phyloP scores from a whole-genome alignment of 2,329 filamentous ascomycete species.

The Colletotrichum incanum region DNA sequence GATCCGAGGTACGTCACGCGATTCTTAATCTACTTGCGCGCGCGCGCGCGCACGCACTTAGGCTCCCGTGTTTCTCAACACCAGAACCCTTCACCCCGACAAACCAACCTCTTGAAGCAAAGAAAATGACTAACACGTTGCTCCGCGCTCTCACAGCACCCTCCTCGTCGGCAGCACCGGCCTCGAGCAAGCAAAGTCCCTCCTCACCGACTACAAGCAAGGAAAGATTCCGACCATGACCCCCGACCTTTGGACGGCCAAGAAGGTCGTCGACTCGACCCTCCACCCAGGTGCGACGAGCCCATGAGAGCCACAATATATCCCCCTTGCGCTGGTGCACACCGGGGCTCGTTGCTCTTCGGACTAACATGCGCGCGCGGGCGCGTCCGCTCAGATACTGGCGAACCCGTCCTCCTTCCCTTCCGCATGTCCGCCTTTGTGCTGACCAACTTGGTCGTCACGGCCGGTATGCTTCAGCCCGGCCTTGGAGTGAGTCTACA shows the following conservation, averaged over 20 bases:
- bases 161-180: slow-evolving; percentile 84
- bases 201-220: slow-evolving; percentile 89
- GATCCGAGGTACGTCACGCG: slow-evolving; percentile 87
- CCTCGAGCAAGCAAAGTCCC: slow-evolving; percentile 87
- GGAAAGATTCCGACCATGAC: slow-evolving; percentile 87
- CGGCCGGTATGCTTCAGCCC: slow-evolving; percentile 96
- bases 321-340: neutral
- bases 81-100: neutral
- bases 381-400: slow-evolving; percentile 78
- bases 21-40: slow-evolving; percentile 16
- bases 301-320: neutral
- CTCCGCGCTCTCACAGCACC: slow-evolving; percentile 72
- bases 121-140: slow-evolving; percentile 15
- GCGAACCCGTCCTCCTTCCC: slow-evolving; percentile 90
- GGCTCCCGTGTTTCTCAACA: neutral
- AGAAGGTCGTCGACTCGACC: slow-evolving; percentile 97
- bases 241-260: slow-evolving; percentile 92
- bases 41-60: neutral
- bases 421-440: slow-evolving; percentile 99
- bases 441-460: slow-evolving; percentile 93
- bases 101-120: neutral
- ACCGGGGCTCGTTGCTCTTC: neutral
- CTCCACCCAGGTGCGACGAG: slow-evolving; percentile 85
- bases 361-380: slow-evolving; percentile 34
- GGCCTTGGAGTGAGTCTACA: slow-evolving; percentile 75